These are phyloP conservation scores for Xylariaceae sp. DNA, from an alignment of 2,329 filamentous ascomycete species.

Conservation along the genomic window DNA sequence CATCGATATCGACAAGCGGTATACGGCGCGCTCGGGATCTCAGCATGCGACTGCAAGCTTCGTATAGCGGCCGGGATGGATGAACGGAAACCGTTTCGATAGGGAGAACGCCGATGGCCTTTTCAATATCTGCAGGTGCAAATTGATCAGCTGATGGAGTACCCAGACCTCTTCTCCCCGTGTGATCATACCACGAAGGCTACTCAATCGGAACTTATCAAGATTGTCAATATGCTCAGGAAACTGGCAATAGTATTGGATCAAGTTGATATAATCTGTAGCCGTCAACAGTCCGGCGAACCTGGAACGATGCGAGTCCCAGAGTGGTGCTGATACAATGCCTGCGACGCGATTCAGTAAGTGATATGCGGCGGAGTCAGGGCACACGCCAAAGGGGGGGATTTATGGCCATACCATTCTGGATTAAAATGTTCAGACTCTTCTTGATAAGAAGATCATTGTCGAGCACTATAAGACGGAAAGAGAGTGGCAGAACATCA, in stretches of 20 bases:
- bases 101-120: constrained; percentile 80
- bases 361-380: neutral
- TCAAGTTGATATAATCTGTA: constrained; percentile 97
- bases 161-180: constrained; percentile 1
- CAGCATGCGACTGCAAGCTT: constrained; percentile 91
- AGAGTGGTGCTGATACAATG: constrained; percentile 94
- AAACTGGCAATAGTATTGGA: constrained; percentile 98
- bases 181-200: constrained; percentile 66
- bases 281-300: constrained; percentile 94
- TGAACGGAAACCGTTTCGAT: constrained; percentile 96
- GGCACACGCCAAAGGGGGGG: neutral
- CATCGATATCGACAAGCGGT: constrained; percentile 86
- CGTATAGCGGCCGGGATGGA: constrained; percentile 83
- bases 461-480: constrained; percentile 92
- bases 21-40: constrained; percentile 89
- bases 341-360: constrained; percentile 45
- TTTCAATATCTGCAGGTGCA: constrained; percentile 72
- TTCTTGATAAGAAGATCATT: constrained; percentile 94
- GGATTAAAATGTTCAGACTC: constrained; percentile 88
- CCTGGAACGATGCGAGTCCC: constrained; percentile 88
- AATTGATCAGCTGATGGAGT: constrained; percentile 8
- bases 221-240: constrained; percentile 84
- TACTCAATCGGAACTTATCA: constrained; percentile 89
- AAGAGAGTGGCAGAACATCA: constrained; percentile 93
- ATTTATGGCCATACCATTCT: constrained; percentile 64